A percentile compares a stretch with the other conserved stretches of the same genome.
Conservation (phyloP, 331 rosid species). For the Saraca asoca region DNA sequence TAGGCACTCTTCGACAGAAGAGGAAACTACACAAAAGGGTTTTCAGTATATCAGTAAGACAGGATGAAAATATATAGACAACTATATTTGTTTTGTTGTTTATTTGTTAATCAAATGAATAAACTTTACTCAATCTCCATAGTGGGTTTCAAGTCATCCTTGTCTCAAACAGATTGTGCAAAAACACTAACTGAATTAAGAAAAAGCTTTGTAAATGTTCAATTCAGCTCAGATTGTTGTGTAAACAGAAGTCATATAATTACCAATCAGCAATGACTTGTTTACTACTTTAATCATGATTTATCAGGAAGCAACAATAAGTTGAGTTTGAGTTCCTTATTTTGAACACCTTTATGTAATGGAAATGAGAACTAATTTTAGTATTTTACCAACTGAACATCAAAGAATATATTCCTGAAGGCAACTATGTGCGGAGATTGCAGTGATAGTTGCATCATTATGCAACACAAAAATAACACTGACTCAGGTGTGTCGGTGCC, state of each 20-base stretch:
- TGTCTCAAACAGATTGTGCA: conserved; percentile 13
- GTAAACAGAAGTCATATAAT: too few relatives aligned
- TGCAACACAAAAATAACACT: neutral
- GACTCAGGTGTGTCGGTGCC: neutral
- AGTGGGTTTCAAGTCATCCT: conserved; percentile 24
- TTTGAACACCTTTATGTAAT: neutral
- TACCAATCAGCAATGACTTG: neutral
- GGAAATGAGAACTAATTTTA: neutral
- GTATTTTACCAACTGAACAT: neutral
- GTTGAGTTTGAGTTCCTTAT: conserved; percentile 15
- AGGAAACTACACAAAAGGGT: conserved; percentile 70
- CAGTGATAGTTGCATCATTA: conserved; percentile 7
- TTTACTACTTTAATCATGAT: neutral
- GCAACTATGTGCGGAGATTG: conserved; percentile 4
- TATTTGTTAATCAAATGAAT: conserved; percentile 32
- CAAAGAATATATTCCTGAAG: neutral
- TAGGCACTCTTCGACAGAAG: conserved; percentile 87
- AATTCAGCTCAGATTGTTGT: neutral
- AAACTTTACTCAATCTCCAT: neutral
- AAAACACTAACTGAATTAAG: conserved; percentile 1
- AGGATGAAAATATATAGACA: conserved; percentile 16
- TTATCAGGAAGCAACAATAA: conserved; percentile 9
- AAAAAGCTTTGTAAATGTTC: conserved; percentile 7
- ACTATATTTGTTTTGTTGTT: conserved; percentile 13
- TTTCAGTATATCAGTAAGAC: conserved; percentile 34